Evolutionary conservation across 768 basidiomycete genomes (phyloP), one percentile per base, ranked within the genome.

Genomic region (Hemileccinum impolitum): DNA sequence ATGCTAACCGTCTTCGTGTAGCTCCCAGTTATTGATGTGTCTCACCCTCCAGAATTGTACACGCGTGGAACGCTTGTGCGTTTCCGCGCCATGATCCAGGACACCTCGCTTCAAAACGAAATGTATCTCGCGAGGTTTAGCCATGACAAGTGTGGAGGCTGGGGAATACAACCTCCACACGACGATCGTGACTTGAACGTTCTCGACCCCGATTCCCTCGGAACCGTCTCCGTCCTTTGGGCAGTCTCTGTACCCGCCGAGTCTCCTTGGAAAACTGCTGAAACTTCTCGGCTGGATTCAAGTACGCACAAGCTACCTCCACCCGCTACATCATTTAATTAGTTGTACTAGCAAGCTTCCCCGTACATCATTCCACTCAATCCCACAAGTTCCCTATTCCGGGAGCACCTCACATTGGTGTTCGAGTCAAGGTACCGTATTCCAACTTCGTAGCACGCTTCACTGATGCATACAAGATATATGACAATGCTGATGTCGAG

Each of bases 31-130:
- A 73, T 90, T 30, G 70, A 75, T 61, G 59, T 75, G 11, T 56
- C 60, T 5, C 58, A 66, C 44, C 78, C 84, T 11, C 81, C 82
- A 32, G 71, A 76, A 23, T 68, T 68, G 3, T 75, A 80, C 57
- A 61, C 63, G 10, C 69, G 75, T 51, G 71, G 81, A n/a, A 67
- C 80, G 0, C 74, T 91, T 4, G 85, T 92, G 3, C 73, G 77
- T 17, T 90, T 91, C 64, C 76, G 80, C 28, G 84, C 78, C 21
- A 88, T 91, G 85, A 74, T 91, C 26, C 90, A 93, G 63, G 90
- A 91, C 60, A 90, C 87, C 2, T 87, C 88, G 3, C 61, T 77
- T 15, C 81, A 85, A 6, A 78, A 80, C 0, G 86, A 90, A 61
- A 72, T 93, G 53, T 92, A 92, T 65, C 70, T 88, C 36, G 76